Conservation (phyloP, 768 basidiomycete species). For the Coprinopsis strossmayeri region DNA sequence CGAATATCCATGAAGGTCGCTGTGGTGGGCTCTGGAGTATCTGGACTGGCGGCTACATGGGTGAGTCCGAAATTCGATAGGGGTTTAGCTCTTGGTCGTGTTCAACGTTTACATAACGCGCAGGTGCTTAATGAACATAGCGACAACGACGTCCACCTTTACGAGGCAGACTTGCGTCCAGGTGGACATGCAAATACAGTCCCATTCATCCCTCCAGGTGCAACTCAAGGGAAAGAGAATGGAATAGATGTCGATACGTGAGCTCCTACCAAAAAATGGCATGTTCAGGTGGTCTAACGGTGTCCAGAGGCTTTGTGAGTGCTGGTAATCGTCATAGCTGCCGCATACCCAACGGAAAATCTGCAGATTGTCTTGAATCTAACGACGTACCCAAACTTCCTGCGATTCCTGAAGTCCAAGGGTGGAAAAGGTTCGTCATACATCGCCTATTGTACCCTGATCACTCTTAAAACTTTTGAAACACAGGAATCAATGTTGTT, state of each 20-base stretch:
- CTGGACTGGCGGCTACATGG: constrained; percentile 75
- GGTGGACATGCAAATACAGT: constrained; percentile 81
- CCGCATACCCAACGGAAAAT: not conserved
- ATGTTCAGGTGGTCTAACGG: not conserved
- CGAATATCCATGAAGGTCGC: constrained; percentile 64
- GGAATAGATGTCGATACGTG: constrained; percentile 65
- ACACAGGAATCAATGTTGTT: constrained; percentile 34
- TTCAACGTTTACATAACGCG: constrained; percentile 18
- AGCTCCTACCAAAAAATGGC: constrained; percentile 19
- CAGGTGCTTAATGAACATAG: constrained; percentile 71
- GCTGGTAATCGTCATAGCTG: constrained; percentile 1
- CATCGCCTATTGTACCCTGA: not conserved
- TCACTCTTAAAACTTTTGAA: not conserved
- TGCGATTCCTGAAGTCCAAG: constrained; percentile 48
- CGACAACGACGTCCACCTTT: constrained; percentile 70
- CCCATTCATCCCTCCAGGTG: constrained; percentile 34
- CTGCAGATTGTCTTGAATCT: constrained; percentile 71
- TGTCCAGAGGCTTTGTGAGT: constrained; percentile 51
- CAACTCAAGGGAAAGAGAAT: constrained; percentile 17
- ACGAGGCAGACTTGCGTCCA: constrained; percentile 57
- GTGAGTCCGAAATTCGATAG: constrained; percentile 25
- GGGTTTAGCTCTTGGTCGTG: not conserved
- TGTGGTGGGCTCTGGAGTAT: constrained; percentile 72
- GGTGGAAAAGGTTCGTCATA: not conserved
- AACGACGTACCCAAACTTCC: constrained; percentile 72